Conservation (phyloP, 78 protist genomes). For the Dictyostelium capitatum region DNA sequence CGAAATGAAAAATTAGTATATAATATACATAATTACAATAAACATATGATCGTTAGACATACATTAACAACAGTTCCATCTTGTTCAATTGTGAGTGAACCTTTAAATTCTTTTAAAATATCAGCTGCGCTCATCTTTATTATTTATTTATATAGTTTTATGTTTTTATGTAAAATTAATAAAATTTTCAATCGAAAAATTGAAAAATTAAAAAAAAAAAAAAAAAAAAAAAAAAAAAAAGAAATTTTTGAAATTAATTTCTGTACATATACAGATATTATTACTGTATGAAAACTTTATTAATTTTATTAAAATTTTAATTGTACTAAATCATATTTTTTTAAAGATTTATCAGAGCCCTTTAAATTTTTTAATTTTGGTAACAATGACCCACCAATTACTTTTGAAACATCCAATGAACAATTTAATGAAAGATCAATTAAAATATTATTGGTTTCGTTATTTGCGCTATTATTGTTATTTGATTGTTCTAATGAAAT, state of each 20-base stretch:
- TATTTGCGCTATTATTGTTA: too few species aligned
- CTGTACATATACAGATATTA: too few species aligned
- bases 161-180: too few species aligned
- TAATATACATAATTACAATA: too few species aligned
- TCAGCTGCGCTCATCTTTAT: conserved; percentile 40
- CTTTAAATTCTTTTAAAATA: conserved; percentile 57
- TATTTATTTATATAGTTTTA: background rate
- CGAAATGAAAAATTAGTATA: background rate
- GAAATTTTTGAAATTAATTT: too few species aligned
- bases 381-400: background rate
- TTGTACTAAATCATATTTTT: background rate
- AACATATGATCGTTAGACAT: background rate
- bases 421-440: background rate
- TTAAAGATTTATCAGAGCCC: background rate
- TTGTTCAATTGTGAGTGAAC: conserved; percentile 54
- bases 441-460: background rate
- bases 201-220: too few species aligned
- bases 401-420: background rate
- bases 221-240: too few species aligned
- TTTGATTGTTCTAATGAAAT: too few species aligned
- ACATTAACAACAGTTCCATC: conserved; percentile 59
- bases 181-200: too few species aligned
- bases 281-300: too few species aligned
- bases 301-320: conserved; percentile 6
- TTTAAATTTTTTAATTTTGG: background rate